These are phyloP conservation scores for Sphenostylis stenocarpa DNA, from an alignment of 306 rosid genomes.

Conservation along the genomic window DNA sequence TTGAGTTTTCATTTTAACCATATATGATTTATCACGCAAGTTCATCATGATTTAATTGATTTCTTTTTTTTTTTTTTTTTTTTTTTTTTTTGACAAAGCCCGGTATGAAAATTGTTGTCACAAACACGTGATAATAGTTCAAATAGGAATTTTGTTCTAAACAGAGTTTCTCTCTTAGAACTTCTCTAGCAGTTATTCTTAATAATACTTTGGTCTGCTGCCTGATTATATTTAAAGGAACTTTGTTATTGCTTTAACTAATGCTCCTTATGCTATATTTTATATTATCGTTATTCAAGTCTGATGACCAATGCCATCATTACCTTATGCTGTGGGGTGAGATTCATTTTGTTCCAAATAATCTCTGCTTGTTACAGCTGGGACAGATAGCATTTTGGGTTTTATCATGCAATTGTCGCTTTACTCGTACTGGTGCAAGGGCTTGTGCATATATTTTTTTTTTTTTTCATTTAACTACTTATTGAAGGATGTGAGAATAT, in stretches of 20 bases:
- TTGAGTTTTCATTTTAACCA: background rate
- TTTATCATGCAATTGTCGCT: background rate
- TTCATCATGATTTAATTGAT: background rate
- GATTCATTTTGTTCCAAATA: conserved; percentile 7
- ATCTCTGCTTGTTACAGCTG: background rate
- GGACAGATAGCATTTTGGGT: conserved; percentile 1
- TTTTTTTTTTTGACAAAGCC: background rate
- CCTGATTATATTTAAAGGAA: background rate
- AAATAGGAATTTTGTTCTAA: background rate
- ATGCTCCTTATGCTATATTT: conserved; percentile 15
- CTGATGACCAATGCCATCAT: background rate
- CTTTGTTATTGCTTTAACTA: background rate
- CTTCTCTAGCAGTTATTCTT: background rate
- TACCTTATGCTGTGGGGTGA: background rate
- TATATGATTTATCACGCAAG: background rate
- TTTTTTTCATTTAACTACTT: background rate
- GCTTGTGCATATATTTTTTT: background rate
- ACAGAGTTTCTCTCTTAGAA: background rate
- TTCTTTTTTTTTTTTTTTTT: no score
- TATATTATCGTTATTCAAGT: background rate
- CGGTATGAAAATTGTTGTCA: background rate
- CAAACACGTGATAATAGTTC: background rate
- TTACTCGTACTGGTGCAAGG: background rate
- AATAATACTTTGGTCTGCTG: background rate
- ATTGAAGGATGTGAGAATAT: background rate